Percentiles rank a stretch among this genome's conserved stretches.
Evolutionary conservation across 352 stramenopile species (phyloP).

Genomic region (Phytophthora meadii): DNA sequence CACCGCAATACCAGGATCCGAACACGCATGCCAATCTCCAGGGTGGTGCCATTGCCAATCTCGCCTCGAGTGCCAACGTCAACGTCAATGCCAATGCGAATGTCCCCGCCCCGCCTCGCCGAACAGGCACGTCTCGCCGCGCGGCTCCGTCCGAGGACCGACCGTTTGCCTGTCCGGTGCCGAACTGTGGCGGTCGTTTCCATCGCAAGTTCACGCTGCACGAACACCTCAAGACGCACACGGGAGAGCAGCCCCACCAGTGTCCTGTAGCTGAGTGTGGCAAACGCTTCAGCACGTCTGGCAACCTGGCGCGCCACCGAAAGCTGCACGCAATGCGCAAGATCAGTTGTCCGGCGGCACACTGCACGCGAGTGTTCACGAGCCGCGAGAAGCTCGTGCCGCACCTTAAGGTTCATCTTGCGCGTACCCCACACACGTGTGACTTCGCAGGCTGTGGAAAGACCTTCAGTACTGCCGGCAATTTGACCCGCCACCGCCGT

Average conservation of each 20-base stretch:
- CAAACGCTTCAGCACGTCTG: slow-evolving; percentile 70
- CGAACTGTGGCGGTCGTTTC: slow-evolving; percentile 62
- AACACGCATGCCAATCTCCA: slow-evolving; percentile 38
- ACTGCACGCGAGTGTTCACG: slow-evolving; percentile 54
- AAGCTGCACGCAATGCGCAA: slow-evolving; percentile 56
- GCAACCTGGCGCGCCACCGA: slow-evolving; percentile 62
- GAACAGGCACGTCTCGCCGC: slow-evolving; percentile 30
- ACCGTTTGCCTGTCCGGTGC: slow-evolving; percentile 43
- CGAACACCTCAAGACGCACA: slow-evolving; percentile 87
- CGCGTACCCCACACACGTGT: slow-evolving; percentile 60
- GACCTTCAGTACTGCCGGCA: slow-evolving; percentile 69
- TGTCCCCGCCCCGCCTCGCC: slow-evolving; percentile 7
- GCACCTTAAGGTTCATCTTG: slow-evolving; percentile 59
- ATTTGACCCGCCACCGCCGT: slow-evolving; percentile 68
- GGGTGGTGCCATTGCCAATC: slow-evolving; percentile 38
- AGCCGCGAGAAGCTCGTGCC: slow-evolving; percentile 57
- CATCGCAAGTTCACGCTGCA: slow-evolving; percentile 82
- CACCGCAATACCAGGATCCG: slow-evolving; percentile 22
- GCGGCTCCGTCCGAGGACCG: slow-evolving; percentile 43
- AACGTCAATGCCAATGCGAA: slow-evolving; percentile 20
- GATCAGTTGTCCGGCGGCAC: slow-evolving; percentile 49
- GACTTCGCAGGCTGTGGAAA: slow-evolving; percentile 59
- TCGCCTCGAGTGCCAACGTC: slow-evolving; percentile 31
- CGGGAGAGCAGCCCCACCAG: slow-evolving; percentile 75
- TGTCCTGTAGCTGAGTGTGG: slow-evolving; percentile 64